phyloP scores from a whole-genome alignment of 441 rosid species.

The Gossypium aridum region DNA sequence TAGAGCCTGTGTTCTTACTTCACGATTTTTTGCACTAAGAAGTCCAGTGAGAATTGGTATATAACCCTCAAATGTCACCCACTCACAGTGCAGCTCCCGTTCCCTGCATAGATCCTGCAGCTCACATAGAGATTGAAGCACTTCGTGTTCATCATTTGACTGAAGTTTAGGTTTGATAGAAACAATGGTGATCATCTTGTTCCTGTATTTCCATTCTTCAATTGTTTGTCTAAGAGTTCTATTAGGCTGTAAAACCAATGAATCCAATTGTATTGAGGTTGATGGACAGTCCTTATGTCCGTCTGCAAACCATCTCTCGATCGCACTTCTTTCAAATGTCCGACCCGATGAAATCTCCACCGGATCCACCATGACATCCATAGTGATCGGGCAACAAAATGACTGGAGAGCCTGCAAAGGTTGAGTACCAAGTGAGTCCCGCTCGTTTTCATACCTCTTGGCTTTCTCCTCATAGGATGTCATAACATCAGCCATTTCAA shows the following conservation, averaged over 20 bases:
- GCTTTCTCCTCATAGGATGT: constrained; percentile 23
- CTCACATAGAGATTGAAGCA: constrained; percentile 19
- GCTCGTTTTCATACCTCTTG: constrained; percentile 19
- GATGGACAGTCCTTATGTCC: constrained; percentile 29
- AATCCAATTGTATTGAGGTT: constrained; percentile 17
- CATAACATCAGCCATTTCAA: constrained; percentile 24
- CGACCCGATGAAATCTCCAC: constrained; percentile 31
- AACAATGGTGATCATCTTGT: constrained; percentile 25
- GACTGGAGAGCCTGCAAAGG: constrained; percentile 29
- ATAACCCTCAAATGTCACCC: constrained; percentile 23
- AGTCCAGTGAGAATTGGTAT: constrained; percentile 20
- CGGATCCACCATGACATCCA: constrained; percentile 34
- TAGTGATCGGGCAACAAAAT: constrained; percentile 35
- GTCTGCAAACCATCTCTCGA: constrained; percentile 29
- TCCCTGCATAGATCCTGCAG: constrained; percentile 22
- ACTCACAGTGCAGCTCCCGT: constrained; percentile 17
- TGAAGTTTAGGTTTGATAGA: constrained; percentile 24
- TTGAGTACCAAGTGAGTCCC: constrained; percentile 21
- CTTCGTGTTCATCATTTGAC: constrained; percentile 26
- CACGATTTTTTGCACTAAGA: constrained; percentile 23
- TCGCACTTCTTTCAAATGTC: constrained; percentile 33
- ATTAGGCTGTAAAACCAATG: constrained; percentile 21
- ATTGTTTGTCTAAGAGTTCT: constrained; percentile 24
- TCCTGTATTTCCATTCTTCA: constrained; percentile 34
- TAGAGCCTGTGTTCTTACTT: constrained; percentile 24